These are phyloP conservation scores for Oropetium thomaeum DNA, from an alignment of 176 grass and related monocot genomes.

Conservation along the genomic window DNA sequence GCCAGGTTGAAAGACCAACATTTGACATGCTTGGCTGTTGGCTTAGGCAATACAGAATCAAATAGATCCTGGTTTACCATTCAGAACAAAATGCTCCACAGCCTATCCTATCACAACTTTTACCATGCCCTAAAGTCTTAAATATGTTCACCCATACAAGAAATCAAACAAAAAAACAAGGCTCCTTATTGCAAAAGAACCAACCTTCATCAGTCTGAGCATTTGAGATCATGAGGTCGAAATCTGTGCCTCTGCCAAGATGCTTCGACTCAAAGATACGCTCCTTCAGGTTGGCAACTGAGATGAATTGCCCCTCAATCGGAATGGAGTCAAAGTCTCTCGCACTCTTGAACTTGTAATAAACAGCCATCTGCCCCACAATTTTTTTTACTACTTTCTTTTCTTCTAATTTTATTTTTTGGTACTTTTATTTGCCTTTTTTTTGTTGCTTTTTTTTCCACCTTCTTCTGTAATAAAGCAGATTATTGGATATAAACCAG, in stretches of 20 bases:
- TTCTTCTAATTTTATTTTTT: conserved; percentile 52
- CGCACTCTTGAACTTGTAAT: conserved; percentile 99
- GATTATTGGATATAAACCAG: conserved; percentile 31
- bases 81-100: conserved; percentile 8
- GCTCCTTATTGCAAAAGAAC: conserved; percentile 48
- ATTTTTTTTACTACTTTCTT: background rate
- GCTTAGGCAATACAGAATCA: background rate
- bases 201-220: conserved; percentile 95
- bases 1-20: background rate
- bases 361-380: conserved; percentile 74
- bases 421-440: background rate
- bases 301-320: conserved; percentile 96
- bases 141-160: conserved; percentile 7
- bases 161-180: conserved; percentile 33
- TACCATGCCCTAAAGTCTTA: conserved; percentile 6
- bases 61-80: conserved; percentile 12
- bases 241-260: conserved; percentile 96
- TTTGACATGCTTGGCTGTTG: background rate
- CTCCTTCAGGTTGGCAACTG: conserved; percentile 94
- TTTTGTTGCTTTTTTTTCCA: conserved; percentile 6
- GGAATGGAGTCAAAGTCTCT: conserved; percentile 93
- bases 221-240: conserved; percentile 95
- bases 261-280: conserved; percentile 96
- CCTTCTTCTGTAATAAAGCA: conserved; percentile 41
- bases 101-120: background rate